Evolutionary conservation across 345 rosid genomes (phyloP).

Genomic region (Rhodomyrtus tomentosa): DNA sequence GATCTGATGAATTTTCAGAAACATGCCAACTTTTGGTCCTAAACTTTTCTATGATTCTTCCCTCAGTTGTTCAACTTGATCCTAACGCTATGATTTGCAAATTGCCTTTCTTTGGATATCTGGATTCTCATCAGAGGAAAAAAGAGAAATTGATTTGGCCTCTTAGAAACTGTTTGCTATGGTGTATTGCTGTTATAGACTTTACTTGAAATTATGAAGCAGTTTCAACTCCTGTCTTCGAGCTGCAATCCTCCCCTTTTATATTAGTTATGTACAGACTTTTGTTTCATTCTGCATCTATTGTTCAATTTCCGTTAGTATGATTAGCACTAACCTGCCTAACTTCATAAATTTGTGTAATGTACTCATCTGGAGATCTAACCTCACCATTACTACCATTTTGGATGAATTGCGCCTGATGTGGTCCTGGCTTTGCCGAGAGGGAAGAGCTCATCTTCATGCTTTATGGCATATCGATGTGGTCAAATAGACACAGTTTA

Average conservation of each 20-base stretch:
- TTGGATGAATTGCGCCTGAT: background rate
- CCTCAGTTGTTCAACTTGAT: background rate
- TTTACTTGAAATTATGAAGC: background rate
- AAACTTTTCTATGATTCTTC: background rate
- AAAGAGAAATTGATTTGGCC: background rate
- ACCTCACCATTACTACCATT: background rate
- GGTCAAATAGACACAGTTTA: background rate
- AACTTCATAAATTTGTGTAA: background rate
- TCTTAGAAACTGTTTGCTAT: background rate
- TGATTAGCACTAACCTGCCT: background rate
- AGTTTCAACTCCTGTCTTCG: background rate
- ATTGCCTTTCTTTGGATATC: background rate
- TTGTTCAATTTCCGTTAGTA: background rate
- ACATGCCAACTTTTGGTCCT: background rate
- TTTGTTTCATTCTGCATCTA: background rate
- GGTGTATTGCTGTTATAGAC: background rate
- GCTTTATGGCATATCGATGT: background rate
- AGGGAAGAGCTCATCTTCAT: background rate
- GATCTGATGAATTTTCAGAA: background rate
- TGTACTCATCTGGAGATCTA: background rate
- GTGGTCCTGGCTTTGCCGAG: background rate
- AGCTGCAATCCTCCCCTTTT: background rate
- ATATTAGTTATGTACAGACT: background rate
- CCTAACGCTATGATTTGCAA: background rate
- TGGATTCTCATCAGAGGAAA: background rate